Evolutionary conservation across 2,329 filamentous ascomycete species (phyloP), one percentile per base, ranked within the genome.

Genomic region (Gremmenia infestans): DNA sequence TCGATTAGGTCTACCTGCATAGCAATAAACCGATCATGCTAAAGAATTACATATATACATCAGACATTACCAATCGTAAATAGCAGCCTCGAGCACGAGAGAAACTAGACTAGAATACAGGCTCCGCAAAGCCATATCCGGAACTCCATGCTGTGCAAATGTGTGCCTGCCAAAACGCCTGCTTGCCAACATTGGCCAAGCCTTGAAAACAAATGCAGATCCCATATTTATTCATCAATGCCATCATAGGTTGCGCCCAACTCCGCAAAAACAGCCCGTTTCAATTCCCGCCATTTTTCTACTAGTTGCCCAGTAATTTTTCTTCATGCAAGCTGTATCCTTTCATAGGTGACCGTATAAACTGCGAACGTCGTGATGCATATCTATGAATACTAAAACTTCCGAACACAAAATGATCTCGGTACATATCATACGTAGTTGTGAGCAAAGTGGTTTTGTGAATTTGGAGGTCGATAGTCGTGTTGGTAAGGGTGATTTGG

Each of bases 401-500:
- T 32, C 25, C n/a, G 15, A 14, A 11, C 4, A n/a, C 35, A 35
- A 17, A 23, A 2, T 7, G 12, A 19, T 48, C 14, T n/a, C 35
- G 22, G 8, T 39, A 8, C 51, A 42, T 36, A 19, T 64, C 52
- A 65, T 37, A 64, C 50, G 46, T 65, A 67, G 43, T 51, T 63
- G 57, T 67, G 64, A 42, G 55, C 47, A 45, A 61, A 67, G 22
- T 67, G 65, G 43, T 62, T 60, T 23, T 62, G 59, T 37, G 71
- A 78, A 62, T 81, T 87, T 1, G 89, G 88, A 37, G 88, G 86
- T 60, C 91, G 85, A 65, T 93, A 95, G 72, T 86, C 86, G 50
- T 85, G 84, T 67, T 90, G 86, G 67, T 94, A 95, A 1, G 91
- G 89, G 71, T 92, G 89, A 61, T 90, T 86, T 4, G 88, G 86